Evolutionary conservation across 768 basidiomycete genomes (phyloP), one percentile per base, ranked within the genome.

Genomic region (Arthromyces matolae): DNA sequence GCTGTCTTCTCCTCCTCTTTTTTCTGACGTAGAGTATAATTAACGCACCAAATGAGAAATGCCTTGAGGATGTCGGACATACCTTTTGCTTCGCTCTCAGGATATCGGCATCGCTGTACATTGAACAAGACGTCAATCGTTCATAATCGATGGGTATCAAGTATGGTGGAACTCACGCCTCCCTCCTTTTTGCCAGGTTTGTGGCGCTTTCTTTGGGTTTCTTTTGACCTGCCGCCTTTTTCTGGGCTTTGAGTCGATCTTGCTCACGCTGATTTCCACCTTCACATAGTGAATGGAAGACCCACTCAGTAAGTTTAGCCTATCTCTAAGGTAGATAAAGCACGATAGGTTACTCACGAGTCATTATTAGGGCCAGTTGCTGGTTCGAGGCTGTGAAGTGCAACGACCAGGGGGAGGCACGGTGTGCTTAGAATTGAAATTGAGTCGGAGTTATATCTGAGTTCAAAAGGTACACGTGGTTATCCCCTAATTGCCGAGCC

Each of bases 201-300:
- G 71, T 52, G 9, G 76, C 80, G 57, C 84, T 86, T 65, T 89
- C 86, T 67, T 89, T 89, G 31, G 80, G 64, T 67, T 86, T 86
- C 66, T 83, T 84, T 12, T 53, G 45, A 6, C 71, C 67, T 1
- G 76, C 76, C 12, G 70, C 65, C 67, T 87, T 89, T 72, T 91
- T 91, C 70, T 81, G 80, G 12, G 85, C 81, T 62, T 80, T 83
- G 18, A 69, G 66, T 54, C 89, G 86, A 64, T 85, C 89, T 65
- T 69, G 74, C 6, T 91, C 89, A 43, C 89, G 79, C 64, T 90
- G 88, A 62, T 91, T 89, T 57, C 89, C 89, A 59, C 89, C 89
- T 90, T 58, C n/a, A n/a, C 28, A 57, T 53, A 49, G 42, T 31
- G 36, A 24, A 45, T 33, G 36, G 39, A 52, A 42, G 51, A 13